Evolutionary conservation across 176 grass and related monocot genomes (phyloP).

Genomic region (Oryza officinalis): DNA sequence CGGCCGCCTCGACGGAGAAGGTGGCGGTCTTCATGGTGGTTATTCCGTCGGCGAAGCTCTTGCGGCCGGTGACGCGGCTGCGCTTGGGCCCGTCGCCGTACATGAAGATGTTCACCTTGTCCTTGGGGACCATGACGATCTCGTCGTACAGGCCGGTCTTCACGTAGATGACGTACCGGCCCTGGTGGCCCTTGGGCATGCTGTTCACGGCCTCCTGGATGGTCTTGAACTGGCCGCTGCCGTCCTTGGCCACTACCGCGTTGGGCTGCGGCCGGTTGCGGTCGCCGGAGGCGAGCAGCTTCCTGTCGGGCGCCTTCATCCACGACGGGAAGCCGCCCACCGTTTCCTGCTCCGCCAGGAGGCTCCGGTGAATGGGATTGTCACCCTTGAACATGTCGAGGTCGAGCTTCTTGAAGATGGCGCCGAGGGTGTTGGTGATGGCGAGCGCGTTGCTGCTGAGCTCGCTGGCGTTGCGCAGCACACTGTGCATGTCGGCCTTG

Average conservation of each 20-base stretch:
- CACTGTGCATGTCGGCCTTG: constrained; percentile 51
- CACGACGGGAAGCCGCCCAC: constrained; percentile 42
- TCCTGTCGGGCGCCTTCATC: constrained; percentile 66
- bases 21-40: constrained; percentile 71
- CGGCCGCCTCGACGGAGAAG: constrained; percentile 56
- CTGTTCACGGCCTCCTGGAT: constrained; percentile 70
- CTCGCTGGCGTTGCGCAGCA: constrained; percentile 62
- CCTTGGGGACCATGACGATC: constrained; percentile 60
- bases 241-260: constrained; percentile 74
- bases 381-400: constrained; percentile 42
- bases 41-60: constrained; percentile 60
- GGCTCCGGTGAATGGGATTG: constrained; percentile 27
- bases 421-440: constrained; percentile 57
- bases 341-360: constrained; percentile 23
- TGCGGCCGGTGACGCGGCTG: constrained; percentile 52
- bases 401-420: constrained; percentile 54
- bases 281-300: constrained; percentile 56
- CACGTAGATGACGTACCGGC: constrained; percentile 83
- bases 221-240: constrained; percentile 76
- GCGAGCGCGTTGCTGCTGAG: constrained; percentile 85
- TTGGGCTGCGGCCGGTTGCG: constrained; percentile 42
- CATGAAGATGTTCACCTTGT: constrained; percentile 76
- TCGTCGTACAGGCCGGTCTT: constrained; percentile 82
- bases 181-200: constrained; percentile 46
- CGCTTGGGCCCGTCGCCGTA: constrained; percentile 75